Evolutionary conservation across 495 filamentous ascomycete species (phyloP), one percentile per base, ranked within the genome.

Genomic region (Thermothielavioides terrestris): DNA sequence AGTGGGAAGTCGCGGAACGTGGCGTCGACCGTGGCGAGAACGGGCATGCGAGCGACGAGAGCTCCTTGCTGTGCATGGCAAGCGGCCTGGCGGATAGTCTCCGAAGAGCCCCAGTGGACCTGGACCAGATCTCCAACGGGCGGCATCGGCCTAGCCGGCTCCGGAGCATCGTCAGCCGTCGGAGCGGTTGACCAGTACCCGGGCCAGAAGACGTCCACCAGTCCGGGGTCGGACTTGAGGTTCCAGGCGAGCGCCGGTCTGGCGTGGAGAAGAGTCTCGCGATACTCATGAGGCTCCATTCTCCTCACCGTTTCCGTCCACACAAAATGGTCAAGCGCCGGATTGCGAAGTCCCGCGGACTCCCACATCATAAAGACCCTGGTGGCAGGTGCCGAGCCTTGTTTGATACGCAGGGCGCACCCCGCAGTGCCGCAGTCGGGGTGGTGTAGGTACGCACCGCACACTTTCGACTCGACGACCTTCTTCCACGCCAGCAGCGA

Each of bases 391-490:
- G 11, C 31, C 15, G 4, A 45, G 46, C 20, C 55, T 39, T 62
- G 60, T 48, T 67, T 75, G 18, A 62, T 61, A 49, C 86, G 81
- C 8, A 91, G 67, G 27, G 71, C 70, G 7, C 72, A 68, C 35
- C 67, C 72, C 0, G 88, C 76, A 3, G 81, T 88, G 14, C 85
- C 88, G 58, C 88, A 94, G 2, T 79, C 51, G 2, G 75, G 78
- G 8, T 77, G 61, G 14, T 75, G 67, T 1, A 66, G 34, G 59
- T 88, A 91, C 0, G 47, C 57, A 1, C 86, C 85, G 3, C 51
- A 53, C 17, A 88, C 59, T 40, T 78, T 68, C 0, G 54, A 20
- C 20, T 72, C 38, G 2, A 46, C 46, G 47, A 4, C 63, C 20
- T 18, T 25, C 27, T 46, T 52, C 50, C 50, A 52, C 3, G 36